Evolutionary conservation across 257 asterid genomes (phyloP).

Genomic region (Solanum pennellii): DNA sequence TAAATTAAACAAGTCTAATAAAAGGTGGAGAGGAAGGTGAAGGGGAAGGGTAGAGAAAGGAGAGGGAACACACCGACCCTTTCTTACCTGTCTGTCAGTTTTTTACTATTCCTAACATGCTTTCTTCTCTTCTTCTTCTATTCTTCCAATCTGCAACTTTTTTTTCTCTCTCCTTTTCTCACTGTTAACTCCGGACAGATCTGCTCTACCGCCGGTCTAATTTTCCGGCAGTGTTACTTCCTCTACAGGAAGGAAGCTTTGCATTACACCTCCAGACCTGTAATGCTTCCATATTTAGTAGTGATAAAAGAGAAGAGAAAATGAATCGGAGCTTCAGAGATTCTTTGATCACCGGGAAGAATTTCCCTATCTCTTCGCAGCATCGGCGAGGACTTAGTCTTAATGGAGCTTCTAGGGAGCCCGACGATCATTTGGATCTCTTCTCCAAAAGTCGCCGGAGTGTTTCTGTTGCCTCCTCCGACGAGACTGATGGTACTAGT

Average conservation of each 20-base stretch:
- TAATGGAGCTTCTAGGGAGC: constrained; percentile 20
- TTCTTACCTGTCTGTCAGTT: constrained; percentile 1
- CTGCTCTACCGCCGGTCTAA: background rate
- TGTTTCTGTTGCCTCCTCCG: constrained; percentile 35
- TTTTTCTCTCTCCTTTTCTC: background rate
- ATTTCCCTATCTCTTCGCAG: constrained; percentile 15
- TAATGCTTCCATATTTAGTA: background rate
- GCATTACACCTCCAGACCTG: background rate
- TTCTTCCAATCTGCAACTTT: background rate
- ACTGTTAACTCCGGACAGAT: background rate
- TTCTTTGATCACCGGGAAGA: constrained; percentile 36
- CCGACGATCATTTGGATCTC: constrained; percentile 68
- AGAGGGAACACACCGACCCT: constrained; percentile 1
- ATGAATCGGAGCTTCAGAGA: constrained; percentile 61
- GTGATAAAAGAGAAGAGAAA: background rate
- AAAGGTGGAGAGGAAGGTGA: background rate
- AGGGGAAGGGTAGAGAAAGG: background rate
- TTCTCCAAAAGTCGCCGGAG: constrained; percentile 78
- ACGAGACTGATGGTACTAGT: constrained; percentile 18
- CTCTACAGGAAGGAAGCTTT: background rate
- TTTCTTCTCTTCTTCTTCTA: background rate
- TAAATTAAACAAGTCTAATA: background rate
- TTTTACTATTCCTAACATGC: background rate
- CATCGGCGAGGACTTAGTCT: constrained; percentile 72
- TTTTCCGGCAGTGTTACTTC: background rate